Evolutionary conservation across 192 early-diverging fungal genomes (phyloP), one percentile per base, ranked within the genome.

Genomic region (Coemansia sp.): DNA sequence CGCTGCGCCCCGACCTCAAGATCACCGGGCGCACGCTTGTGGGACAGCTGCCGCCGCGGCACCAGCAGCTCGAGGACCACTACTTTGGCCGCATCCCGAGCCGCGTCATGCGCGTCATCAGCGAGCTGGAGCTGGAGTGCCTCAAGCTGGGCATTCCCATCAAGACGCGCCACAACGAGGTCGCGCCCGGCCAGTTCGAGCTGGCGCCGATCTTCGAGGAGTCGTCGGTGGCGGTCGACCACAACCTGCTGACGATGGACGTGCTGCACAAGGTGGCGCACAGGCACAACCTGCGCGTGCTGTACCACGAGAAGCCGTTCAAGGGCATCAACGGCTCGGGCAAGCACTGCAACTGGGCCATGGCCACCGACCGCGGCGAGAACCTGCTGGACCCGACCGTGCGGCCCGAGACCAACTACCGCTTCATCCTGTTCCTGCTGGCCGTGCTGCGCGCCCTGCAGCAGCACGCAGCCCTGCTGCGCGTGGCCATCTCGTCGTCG

Each of bases 251-350:
- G 70, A 92, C 93, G 71, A 99, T 99, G 97, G 94, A 97, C 80
- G 89, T 95, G 53, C 86, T 98, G 67, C 94, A 96, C 89, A 92
- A 92, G 84, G 94, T 99, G 34, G 95, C 97, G 45, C 95, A 99
- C 87, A 89, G 93, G 63, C 93, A 99, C 89, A 93, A 93, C 84
- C 89, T 99, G 76, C 95, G 95, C 87, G 90, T 91, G 61, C 87
- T 99, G 53, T 99, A 92, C 91, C 97, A 99, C 88, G 97, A 99
- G 88, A 99, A 99, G 85, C 97, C 97, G 29, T 99, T 96, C 88
- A 93, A 94, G 85, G 95, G 97, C 66, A 86, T 99, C 82, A 99
- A 99, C 86, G 97, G 97, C 34, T 94, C 92, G 35, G 95, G 97
- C 66, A 99, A 99, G 88, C 97, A 98, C 89, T 95, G 94, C 86